Percentiles rank a stretch among this genome's conserved stretches.
Conservation (phyloP, 352 stramenopile genomes). For the Phytophthora niederhauseri region DNA sequence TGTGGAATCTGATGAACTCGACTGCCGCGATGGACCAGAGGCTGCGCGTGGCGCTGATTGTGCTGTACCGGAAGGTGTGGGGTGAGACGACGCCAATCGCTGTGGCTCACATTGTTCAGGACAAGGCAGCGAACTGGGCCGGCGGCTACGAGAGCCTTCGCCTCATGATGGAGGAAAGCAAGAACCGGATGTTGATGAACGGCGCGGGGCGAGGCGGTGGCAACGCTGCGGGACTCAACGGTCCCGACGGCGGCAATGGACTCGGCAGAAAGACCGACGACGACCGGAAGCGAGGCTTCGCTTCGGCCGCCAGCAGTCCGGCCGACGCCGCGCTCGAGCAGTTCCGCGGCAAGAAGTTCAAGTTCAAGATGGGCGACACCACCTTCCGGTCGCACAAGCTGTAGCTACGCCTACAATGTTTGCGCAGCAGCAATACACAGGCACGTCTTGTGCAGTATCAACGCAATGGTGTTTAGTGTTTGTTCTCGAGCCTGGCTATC, state of each 20-base stretch:
- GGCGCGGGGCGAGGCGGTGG: slow-evolving; percentile 21
- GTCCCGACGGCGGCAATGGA: slow-evolving; percentile 21
- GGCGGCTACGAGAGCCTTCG: slow-evolving; percentile 84
- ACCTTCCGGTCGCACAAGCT: slow-evolving; percentile 84
- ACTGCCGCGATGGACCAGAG: slow-evolving; percentile 66
- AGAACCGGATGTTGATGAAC: slow-evolving; percentile 56
- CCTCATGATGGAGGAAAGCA: slow-evolving; percentile 87
- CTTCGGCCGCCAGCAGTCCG: slow-evolving; percentile 29
- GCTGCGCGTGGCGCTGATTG: slow-evolving; percentile 74
- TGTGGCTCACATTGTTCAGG: slow-evolving; percentile 81
- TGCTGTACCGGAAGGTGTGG: slow-evolving; percentile 84
- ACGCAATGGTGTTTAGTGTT: not conserved
- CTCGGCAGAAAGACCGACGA: slow-evolving; percentile 37
- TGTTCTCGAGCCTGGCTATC: too few relatives aligned
- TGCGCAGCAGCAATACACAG: slow-evolving; percentile 2
- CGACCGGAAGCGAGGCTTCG: slow-evolving; percentile 46
- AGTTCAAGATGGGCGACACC: slow-evolving; percentile 83
- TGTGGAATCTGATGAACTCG: slow-evolving; percentile 84
- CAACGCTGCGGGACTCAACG: slow-evolving; percentile 17
- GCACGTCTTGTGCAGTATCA: not conserved
- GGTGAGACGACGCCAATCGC: slow-evolving; percentile 82
- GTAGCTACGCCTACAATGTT: slow-evolving; percentile 21
- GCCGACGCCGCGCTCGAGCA: slow-evolving; percentile 66
- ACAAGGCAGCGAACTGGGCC: slow-evolving; percentile 79
- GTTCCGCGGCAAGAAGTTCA: slow-evolving; percentile 87